phyloP scores from a whole-genome alignment of 441 rosid species.

The Eutrema salsugineum region DNA sequence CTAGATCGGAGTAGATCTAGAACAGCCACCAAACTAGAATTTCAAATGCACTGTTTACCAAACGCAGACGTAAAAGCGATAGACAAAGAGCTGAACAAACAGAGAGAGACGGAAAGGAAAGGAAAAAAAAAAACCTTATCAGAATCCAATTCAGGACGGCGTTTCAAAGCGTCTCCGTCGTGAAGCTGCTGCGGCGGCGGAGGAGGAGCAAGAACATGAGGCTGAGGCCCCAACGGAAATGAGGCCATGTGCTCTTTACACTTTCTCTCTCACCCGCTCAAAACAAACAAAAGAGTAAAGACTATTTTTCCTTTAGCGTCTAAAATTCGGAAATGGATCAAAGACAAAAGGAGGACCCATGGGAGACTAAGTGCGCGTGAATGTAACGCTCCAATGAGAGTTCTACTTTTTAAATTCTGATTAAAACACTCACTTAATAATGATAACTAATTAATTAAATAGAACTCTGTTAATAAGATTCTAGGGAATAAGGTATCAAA shows the following conservation, averaged over 20 bases:
- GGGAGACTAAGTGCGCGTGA: slow-evolving; percentile 1
- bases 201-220: slow-evolving; percentile 26
- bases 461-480: neutral
- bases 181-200: slow-evolving; percentile 20
- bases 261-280: slow-evolving; percentile 20
- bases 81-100: neutral
- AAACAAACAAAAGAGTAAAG: neutral
- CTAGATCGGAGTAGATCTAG: slow-evolving; percentile 32
- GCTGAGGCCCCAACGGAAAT: slow-evolving; percentile 39
- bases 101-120: neutral
- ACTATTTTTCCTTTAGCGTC: neutral
- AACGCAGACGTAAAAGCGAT: neutral
- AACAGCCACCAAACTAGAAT: slow-evolving; percentile 5
- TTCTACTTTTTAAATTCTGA: neutral
- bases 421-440: neutral
- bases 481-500: neutral
- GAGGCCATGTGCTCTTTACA: slow-evolving; percentile 45
- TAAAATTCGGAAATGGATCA: neutral
- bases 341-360: slow-evolving; percentile 7
- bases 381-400: neutral
- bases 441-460: neutral
- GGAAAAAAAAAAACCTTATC: slow-evolving; percentile 38
- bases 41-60: slow-evolving; percentile 2
- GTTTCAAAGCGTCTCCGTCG: slow-evolving; percentile 32
- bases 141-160: slow-evolving; percentile 45